Evolutionary conservation across 345 rosid genomes (phyloP), one percentile per base, ranked within the genome.

Genomic region (Balakata baccata): DNA sequence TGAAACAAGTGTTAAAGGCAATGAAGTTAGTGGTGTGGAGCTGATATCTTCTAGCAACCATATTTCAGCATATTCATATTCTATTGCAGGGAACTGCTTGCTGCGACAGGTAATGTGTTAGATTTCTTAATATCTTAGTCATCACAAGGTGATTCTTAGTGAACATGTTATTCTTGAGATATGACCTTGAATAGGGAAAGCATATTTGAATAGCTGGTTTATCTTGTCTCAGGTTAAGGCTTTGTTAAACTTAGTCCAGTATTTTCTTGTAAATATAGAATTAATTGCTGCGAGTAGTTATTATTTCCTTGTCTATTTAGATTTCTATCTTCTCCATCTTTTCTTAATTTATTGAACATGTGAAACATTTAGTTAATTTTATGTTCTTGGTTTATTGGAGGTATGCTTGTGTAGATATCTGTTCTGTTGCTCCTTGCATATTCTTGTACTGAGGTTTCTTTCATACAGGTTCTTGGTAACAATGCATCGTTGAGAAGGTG

Each of bases 21-120:
- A 62, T 70, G 83, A 73, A 74, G 74, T 60, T 69, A 59, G 67
- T 71, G 76, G 78, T 68, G 74, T 73, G 77, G 81, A 81, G 64
- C 68, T 38, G 39, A 29, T 53, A 66, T 71, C 86, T 7, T 84
- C 70, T 79, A 79, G 80, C 46, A 67, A 76, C 47, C 68, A 65
- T 69, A 80, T 54, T 73, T 69, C 81, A 66, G 81, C 67, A 71
- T 80, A 79, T 81, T 76, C 80, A 69, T 80, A 83, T 63, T 41
- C 78, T 75, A 75, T 34, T 68, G 77, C 82, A 4, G 73, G 69
- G 68, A 86, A 77, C 78, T 89, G 90, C 85, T 79, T 95, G 85
- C 82, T 95, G 82, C 90, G 81, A 76, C 78, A 85, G 99, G 99
- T 92, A 88, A 87, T 85, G 66, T 57, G 73, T 38, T 25, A 51